Evolutionary conservation across 352 stramenopile genomes (phyloP), one percentile per base, ranked within the genome.

Genomic region (Globisporangium splendens): DNA sequence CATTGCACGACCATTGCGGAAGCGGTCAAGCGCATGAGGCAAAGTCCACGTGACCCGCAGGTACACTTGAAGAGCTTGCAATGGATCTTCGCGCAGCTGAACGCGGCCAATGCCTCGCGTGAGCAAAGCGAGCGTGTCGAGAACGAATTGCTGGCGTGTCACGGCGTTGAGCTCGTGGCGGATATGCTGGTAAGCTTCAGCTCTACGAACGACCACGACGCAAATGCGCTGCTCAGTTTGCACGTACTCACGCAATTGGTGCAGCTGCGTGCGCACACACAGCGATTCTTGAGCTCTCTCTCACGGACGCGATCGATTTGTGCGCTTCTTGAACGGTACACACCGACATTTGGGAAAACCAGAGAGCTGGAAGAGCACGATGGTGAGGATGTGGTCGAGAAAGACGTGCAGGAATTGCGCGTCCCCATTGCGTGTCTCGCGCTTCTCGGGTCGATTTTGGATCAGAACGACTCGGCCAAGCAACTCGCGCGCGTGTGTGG

Each of bases 21-120:
- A 15, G 77, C 80, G 22, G 59, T 83, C 43, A 69, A 69, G 17
- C 57, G 59, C 4, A 73, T 90, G 66, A 38, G 22, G 18, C 56
- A 73, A 31, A 31, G 50, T 3, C 46, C 18, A 11, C 22, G 17
- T 1, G 72, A 87, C 28, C 17, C 54, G 8, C 46, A 65, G 2
- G 59, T 66, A 0, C 68, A 81, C 28, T 62, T 75, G 8, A 63
- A 66, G 8, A 75, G 68, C 46, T 46, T 88, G 1, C 71, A 84
- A 50, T 90, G 80, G 80, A 76, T 90, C 20, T 69, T 62, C 17
- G 46, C 69, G 12, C 66, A 83, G 50, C 41, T 86, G 10, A 71
- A 87, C n/a, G 3, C n/a, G 22, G 54, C 38, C 21, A 70, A 66
- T 8, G 20, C 44, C 10, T 56, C 71, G 11, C 54, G 50, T 8